Evolutionary conservation across 805 yeast genomes (phyloP), one percentile per base, ranked within the genome.

Genomic region (Candida stauntonica): DNA sequence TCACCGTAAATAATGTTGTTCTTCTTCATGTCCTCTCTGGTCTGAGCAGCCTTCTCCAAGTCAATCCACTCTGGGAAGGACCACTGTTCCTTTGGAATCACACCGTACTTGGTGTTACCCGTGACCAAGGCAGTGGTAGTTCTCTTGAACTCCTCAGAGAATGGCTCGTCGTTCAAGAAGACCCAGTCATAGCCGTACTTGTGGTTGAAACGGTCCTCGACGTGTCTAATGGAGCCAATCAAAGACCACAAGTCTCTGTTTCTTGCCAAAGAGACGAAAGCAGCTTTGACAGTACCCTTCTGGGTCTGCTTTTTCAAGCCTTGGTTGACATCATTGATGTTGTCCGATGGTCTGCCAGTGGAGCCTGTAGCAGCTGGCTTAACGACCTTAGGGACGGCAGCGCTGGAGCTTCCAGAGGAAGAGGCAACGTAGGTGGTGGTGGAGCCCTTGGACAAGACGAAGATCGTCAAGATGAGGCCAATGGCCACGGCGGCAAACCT

Each of bases 121-220:
- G 83, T 69, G n/a, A 80, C 73, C 12, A 69, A 52, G 16, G 68
- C 68, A 11, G 67, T 44, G 2, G 82, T 71, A 18, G 65, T 58
- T 19, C 61, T 54, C 40, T 64, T 70, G 58, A 85, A 86, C 45
- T 73, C 75, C 3, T 67, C 70, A 30, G 70, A 55, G 57, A 86
- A 86, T 3, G 73, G 75, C 44, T 67, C 73, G 53, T 86, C 88
- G 57, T 86, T 86, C 33, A 85, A 59, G 50, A 86, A 85, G 3
- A 83, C 80, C 86, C 88, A 85, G 58, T 85, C 93, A 54, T 85
- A 84, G 48, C 77, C 72, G 54, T 60, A 80, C 37, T 68, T 63
- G 29, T 54, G 26, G 60, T 85, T 85, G 66, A 82, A 85, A 34
- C 91, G 65, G 52, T 74, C 80, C 54, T 85, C 86, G 36, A 80